Evolutionary conservation across 2,329 filamentous ascomycete species (phyloP).

Genomic region (Stemphylium vesicarium): DNA sequence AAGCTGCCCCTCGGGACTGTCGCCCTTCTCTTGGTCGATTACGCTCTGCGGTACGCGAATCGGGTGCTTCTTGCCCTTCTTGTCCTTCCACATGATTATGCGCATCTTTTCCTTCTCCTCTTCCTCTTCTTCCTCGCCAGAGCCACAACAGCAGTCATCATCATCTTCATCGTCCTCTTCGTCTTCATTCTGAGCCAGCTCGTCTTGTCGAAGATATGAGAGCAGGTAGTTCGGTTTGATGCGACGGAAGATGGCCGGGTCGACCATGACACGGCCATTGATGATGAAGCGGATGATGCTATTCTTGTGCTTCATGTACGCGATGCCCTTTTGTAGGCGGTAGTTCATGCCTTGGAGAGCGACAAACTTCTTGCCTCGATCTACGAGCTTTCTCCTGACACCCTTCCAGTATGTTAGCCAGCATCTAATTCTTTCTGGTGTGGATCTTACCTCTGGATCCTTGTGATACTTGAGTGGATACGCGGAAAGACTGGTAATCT

Average conservation of each 20-base stretch:
- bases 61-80: constrained; percentile 57
- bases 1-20: constrained; percentile 48
- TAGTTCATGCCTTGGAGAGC: constrained; percentile 82
- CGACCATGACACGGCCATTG: constrained; percentile 87
- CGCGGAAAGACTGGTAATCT: constrained; percentile 77
- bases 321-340: constrained; percentile 81
- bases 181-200: constrained; percentile 64
- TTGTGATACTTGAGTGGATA: constrained; percentile 84
- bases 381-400: constrained; percentile 71
- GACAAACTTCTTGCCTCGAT: constrained; percentile 85
- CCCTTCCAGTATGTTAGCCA: constrained; percentile 37
- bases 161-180: constrained; percentile 56
- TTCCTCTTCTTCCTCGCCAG: constrained; percentile 25
- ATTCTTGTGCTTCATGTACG: constrained; percentile 82
- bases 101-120: constrained; percentile 47
- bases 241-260: constrained; percentile 79
- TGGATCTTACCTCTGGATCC: constrained; percentile 60
- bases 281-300: constrained; percentile 79
- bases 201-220: constrained; percentile 74
- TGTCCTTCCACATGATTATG: constrained; percentile 54
- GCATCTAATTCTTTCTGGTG: background rate
- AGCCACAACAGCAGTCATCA: constrained; percentile 51
- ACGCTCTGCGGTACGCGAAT: constrained; percentile 57
- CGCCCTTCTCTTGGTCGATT: constrained; percentile 53
- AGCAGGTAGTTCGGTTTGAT: constrained; percentile 87